These are phyloP conservation scores for Apocynum venetum DNA, from an alignment of 257 asterid genomes.

Conservation along the genomic window DNA sequence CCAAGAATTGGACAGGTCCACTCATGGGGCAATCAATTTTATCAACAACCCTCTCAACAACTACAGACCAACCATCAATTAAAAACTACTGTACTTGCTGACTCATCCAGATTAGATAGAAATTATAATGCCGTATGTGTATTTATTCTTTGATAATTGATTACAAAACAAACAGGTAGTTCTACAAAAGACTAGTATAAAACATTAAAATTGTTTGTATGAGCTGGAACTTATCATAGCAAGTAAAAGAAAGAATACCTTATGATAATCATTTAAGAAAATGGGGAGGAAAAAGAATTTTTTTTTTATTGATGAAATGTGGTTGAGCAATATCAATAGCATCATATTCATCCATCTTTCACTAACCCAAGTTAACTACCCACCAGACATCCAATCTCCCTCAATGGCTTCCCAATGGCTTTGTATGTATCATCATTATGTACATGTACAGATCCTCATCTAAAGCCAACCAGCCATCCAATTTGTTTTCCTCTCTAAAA, in stretches of 20 bases:
- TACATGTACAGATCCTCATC: slow-evolving; percentile 45
- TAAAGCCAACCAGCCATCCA: slow-evolving; percentile 33
- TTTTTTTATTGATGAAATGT: slow-evolving; percentile 38
- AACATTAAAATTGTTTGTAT: neutral
- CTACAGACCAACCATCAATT: slow-evolving; percentile 26
- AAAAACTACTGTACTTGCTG: slow-evolving; percentile 19
- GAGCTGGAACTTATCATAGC: slow-evolving; percentile 6
- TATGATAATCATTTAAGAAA: neutral
- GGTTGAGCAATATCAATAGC: slow-evolving; percentile 46
- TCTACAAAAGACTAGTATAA: neutral
- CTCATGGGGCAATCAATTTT: slow-evolving; percentile 22
- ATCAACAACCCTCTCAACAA: slow-evolving; percentile 26
- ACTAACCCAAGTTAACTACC: slow-evolving; percentile 35
- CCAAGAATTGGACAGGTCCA: slow-evolving; percentile 11
- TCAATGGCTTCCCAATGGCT: slow-evolving; percentile 43
- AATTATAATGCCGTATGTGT: neutral
- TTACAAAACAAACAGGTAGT: neutral
- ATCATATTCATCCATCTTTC: slow-evolving; percentile 45
- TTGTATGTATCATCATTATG: slow-evolving; percentile 45
- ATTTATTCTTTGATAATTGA: neutral
- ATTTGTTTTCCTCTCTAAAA: slow-evolving; percentile 18
- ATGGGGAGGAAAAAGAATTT: neutral
- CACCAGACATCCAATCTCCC: slow-evolving; percentile 39
- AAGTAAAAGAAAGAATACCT: neutral
- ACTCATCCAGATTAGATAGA: neutral